Conservation (phyloP, 345 rosid genomes). For the Sonneratia alba region DNA sequence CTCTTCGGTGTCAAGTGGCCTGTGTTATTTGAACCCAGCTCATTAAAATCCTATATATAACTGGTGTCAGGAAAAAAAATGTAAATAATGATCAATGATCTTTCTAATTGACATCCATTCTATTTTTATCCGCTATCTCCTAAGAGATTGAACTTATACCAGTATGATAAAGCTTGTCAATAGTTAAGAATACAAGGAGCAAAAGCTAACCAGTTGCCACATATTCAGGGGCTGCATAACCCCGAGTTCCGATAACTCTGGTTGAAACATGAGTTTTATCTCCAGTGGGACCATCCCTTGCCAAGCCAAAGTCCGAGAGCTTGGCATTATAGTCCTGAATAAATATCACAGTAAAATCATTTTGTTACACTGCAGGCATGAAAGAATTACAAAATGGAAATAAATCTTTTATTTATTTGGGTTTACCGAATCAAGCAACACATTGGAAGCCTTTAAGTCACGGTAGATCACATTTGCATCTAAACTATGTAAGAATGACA, state of each 20-base stretch:
- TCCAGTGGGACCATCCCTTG: constrained; percentile 84
- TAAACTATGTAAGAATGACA: constrained; percentile 54
- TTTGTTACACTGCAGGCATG: not conserved
- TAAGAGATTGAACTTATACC: too few species aligned
- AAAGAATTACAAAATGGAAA: not conserved
- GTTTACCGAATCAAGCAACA: constrained; percentile 58
- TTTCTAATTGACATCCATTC: too few species aligned
- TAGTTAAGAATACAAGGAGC: not conserved
- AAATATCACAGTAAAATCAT: not conserved
- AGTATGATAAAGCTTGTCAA: too few species aligned
- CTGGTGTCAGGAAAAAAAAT: too few species aligned
- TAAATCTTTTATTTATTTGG: not conserved
- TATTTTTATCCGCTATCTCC: too few species aligned
- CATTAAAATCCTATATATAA: too few species aligned
- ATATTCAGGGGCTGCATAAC: constrained; percentile 92
- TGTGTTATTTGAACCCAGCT: constrained; percentile 16
- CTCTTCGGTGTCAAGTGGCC: constrained; percentile 90
- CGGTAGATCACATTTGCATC: constrained; percentile 56
- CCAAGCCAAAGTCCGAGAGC: constrained; percentile 93
- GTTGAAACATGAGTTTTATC: constrained; percentile 84
- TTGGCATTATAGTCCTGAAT: constrained; percentile 59
- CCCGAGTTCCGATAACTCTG: constrained; percentile 69
- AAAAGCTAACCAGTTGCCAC: constrained; percentile 61
- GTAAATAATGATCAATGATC: too few species aligned
- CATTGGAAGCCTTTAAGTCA: constrained; percentile 61